Conservation (phyloP, 495 filamentous ascomycete species). For the Polyplosphaeria fusca region DNA sequence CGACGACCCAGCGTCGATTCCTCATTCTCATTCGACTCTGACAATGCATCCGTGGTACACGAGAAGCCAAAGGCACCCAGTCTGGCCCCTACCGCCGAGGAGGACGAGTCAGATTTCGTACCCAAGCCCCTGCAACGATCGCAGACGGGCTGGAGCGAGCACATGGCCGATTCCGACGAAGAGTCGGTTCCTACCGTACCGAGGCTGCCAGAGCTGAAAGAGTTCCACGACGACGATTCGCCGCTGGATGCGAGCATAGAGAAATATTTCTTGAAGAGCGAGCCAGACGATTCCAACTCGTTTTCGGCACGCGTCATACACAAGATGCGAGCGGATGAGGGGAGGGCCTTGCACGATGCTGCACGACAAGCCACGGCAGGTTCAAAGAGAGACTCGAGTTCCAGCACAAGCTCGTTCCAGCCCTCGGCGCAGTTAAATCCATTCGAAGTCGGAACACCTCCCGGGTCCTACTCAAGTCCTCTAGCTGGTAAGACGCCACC, state of each 20-base stretch:
- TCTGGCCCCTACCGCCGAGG: conserved; percentile 13
- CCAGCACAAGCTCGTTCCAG: conserved; percentile 19
- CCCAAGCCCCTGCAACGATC: conserved; percentile 22
- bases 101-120: conserved; percentile 30
- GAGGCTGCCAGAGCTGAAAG: conserved; percentile 5
- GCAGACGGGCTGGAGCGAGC: conserved; percentile 25
- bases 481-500: conserved; percentile 16
- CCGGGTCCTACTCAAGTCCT: background rate
- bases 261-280: conserved; percentile 26
- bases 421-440: conserved; percentile 9
- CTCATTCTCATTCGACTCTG: conserved; percentile 22
- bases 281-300: conserved; percentile 36
- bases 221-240: conserved; percentile 24
- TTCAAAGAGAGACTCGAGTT: conserved; percentile 17
- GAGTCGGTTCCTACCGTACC: background rate
- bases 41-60: conserved; percentile 6
- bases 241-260: conserved; percentile 15
- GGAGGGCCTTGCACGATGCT: conserved; percentile 56
- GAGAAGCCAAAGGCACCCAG: conserved; percentile 8
- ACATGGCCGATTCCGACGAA: conserved; percentile 8
- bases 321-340: conserved; percentile 73
- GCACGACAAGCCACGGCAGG: background rate
- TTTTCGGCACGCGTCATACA: conserved; percentile 58
- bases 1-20: conserved; percentile 30
- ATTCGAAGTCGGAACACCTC: conserved; percentile 19